phyloP scores from a whole-genome alignment of 2,329 filamentous ascomycete genomes.

The Sporothrix brunneoviolacea region DNA sequence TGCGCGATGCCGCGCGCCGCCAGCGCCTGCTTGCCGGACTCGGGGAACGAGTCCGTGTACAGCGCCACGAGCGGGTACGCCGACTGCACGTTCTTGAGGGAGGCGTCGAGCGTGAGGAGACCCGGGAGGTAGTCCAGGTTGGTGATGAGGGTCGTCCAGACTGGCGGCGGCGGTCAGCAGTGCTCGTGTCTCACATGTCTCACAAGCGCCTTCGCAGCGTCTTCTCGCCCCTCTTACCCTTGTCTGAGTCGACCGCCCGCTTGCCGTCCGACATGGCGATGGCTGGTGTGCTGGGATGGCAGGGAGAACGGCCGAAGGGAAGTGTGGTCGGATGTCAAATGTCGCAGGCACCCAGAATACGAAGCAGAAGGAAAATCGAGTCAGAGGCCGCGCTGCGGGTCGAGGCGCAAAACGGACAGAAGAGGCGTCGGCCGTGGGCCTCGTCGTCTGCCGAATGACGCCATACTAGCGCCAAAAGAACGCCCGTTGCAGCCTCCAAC shows the following conservation, averaged over 20 bases:
- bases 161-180: conserved; percentile 31
- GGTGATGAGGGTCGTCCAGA: conserved; percentile 84
- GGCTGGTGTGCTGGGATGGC: neutral
- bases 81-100: conserved; percentile 57
- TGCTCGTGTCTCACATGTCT: too few species aligned
- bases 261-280: conserved; percentile 27
- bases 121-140: conserved; percentile 77
- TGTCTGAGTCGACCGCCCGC: conserved; percentile 26
- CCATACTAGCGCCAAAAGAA: conserved; percentile 11
- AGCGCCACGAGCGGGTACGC: conserved; percentile 75
- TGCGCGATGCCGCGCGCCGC: conserved; percentile 61
- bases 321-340: neutral
- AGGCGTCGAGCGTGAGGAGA: conserved; percentile 73
- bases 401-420: neutral
- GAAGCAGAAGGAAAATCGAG: neutral
- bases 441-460: conserved; percentile 10
- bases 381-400: neutral
- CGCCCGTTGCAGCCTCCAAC: neutral
- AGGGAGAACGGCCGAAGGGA: neutral
- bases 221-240: conserved; percentile 24
- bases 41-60: conserved; percentile 71
- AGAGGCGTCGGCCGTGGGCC: too few species aligned
- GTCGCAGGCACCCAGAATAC: neutral
- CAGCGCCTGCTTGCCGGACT: conserved; percentile 62
- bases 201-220: too few species aligned